These are phyloP conservation scores for Ogataea thermomethanolica DNA, from an alignment of 805 yeast genomes.

Conservation along the genomic window DNA sequence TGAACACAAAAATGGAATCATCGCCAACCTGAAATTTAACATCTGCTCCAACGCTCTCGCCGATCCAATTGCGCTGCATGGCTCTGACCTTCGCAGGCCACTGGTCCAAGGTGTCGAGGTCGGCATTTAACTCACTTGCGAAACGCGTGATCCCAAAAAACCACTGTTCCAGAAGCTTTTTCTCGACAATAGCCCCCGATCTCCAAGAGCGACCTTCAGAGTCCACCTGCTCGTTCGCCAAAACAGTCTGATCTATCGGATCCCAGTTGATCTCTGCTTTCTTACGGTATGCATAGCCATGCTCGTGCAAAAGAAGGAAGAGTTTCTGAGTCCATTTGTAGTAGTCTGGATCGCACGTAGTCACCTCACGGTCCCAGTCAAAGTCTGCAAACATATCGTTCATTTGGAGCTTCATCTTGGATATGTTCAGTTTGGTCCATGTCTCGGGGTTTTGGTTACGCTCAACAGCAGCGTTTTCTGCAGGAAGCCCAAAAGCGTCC, in stretches of 20 bases:
- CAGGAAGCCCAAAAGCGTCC: constrained; percentile 99
- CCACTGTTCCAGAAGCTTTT: constrained; percentile 82
- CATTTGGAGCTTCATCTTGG: constrained; percentile 83
- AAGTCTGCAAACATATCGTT: constrained; percentile 74
- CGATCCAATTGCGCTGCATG: constrained; percentile 96
- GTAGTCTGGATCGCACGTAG: constrained; percentile 83
- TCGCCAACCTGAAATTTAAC: constrained; percentile 42
- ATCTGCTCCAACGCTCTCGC: constrained; percentile 78
- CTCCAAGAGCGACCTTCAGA: constrained; percentile 91
- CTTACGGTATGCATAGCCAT: constrained; percentile 81
- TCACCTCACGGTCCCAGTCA: constrained; percentile 89
- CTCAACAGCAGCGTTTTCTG: constrained; percentile 96
- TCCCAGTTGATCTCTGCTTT: constrained; percentile 96
- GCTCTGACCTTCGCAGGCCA: constrained; percentile 90
- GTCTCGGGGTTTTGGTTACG: constrained; percentile 69
- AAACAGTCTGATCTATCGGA: constrained; percentile 89
- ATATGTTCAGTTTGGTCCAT: constrained; percentile 84
- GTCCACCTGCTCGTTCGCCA: constrained; percentile 97
- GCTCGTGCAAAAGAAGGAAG: constrained; percentile 65
- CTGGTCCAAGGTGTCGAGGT: constrained; percentile 53
- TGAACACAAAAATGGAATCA: constrained; percentile 51
- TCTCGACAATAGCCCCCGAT: constrained; percentile 93
- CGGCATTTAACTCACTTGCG: constrained; percentile 64
- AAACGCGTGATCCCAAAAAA: constrained; percentile 84
- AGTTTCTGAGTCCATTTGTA: constrained; percentile 92